These are phyloP conservation scores for Aspergillus caelatus DNA, from an alignment of 2,329 filamentous ascomycete genomes.

Conservation along the genomic window DNA sequence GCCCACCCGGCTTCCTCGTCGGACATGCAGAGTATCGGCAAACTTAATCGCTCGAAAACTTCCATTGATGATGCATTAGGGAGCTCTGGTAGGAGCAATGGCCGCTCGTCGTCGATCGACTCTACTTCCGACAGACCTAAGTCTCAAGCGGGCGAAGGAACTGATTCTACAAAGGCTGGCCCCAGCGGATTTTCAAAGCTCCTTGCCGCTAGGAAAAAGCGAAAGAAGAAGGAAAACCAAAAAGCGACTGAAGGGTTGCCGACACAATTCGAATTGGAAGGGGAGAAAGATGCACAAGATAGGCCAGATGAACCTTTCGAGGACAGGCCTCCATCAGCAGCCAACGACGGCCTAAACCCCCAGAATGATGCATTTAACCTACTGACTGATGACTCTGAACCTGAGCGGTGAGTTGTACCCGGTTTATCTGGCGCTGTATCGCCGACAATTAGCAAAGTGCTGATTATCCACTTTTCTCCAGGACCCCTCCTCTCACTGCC, in stretches of 20 bases:
- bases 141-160: constrained; percentile 39
- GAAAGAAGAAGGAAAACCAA: constrained; percentile 44
- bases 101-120: constrained; percentile 41
- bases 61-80: constrained; percentile 36
- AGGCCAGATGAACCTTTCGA: constrained; percentile 27
- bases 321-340: constrained; percentile 28
- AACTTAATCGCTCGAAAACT: constrained; percentile 41
- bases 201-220: constrained; percentile 47
- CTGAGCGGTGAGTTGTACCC: constrained; percentile 39
- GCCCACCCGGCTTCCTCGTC: constrained; percentile 31
- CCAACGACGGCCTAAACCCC: constrained; percentile 23
- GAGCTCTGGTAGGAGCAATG: constrained; percentile 36
- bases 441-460: constrained; percentile 15
- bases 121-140: constrained; percentile 42
- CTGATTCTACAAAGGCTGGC: constrained; percentile 42
- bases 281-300: constrained; percentile 25
- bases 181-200: constrained; percentile 56
- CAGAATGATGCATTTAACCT: constrained; percentile 31
- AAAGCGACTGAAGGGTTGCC: constrained; percentile 26
- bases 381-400: constrained; percentile 42
- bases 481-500: constrained; percentile 53
- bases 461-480: constrained; percentile 26
- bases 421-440: background rate
- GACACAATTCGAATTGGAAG: constrained; percentile 24
- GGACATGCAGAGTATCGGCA: constrained; percentile 39